Evolutionary conservation across 176 grass and related monocot species (phyloP), one percentile per base, ranked within the genome.

Genomic region (Eleusine coracana): DNA sequence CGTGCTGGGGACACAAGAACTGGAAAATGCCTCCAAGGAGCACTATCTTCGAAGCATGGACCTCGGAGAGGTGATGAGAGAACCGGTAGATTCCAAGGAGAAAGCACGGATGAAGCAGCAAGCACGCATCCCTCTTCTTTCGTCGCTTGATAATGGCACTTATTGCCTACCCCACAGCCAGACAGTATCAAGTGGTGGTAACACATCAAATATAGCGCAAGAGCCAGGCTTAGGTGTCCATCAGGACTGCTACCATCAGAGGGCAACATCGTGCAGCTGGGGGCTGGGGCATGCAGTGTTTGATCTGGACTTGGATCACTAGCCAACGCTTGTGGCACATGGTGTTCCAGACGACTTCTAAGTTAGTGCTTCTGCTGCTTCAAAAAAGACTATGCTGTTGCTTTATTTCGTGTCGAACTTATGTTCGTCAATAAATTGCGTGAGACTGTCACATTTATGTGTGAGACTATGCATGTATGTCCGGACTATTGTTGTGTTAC

Each of bases 241-340:
- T 31, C 86, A 91, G 25, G 76, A 84, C 31, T 80, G 84, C 61
- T 84, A 85, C 54, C 86, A 25, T 25, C 25, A 25, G 25, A 90
- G 38, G 86, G 76, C 73, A 88, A 83, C 83, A 85, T 88, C 75
- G 76, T 94, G 68, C 88, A 94, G 25, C 25, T 25, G 25, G 25
- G 25, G 25, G 72, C 86, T 91, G 4, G 86, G 92, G 7, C 92
- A 91, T 68, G 86, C 87, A 10, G 87, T 87, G 81, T 85, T 93
- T 64, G 88, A 93, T 81, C 84, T 90, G 20, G 83, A 88, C 78
- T 90, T 91, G 40, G 83, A 90, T 73, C 88, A 86, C 16, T 54
- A 54, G 83, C 73, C 67, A 58, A 58, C 55, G 55, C 55, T 5
- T n/a, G 18, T 58, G 20, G 56, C 21, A 10, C 56, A 8, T 59